Conservation (phyloP, 177 flowering plant genomes). For the Vitis hybrid region DNA sequence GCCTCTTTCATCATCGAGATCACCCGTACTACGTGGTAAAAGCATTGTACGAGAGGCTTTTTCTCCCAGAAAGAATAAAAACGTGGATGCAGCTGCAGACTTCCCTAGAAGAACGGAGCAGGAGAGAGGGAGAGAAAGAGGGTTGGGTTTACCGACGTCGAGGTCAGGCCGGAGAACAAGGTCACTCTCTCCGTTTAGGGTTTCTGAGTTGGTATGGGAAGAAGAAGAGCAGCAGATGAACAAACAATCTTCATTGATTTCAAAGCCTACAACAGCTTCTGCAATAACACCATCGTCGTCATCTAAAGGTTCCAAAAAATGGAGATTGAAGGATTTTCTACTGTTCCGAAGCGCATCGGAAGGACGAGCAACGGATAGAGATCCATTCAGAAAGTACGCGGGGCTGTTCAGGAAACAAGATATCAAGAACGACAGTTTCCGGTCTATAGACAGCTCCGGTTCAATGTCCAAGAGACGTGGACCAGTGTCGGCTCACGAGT, state of each 20-base stretch:
- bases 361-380: slow-evolving; percentile 59
- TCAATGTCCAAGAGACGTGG: slow-evolving; percentile 41
- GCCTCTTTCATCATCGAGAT: slow-evolving; percentile 24
- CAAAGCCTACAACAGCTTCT: slow-evolving; percentile 15
- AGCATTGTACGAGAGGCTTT: slow-evolving; percentile 33
- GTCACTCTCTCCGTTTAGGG: slow-evolving; percentile 59
- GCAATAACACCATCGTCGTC: slow-evolving; percentile 18
- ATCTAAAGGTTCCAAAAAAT: slow-evolving; percentile 32
- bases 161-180: slow-evolving; percentile 44
- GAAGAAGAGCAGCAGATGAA: slow-evolving; percentile 21
- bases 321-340: slow-evolving; percentile 63
- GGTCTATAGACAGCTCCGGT: slow-evolving; percentile 40
- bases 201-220: slow-evolving; percentile 33
- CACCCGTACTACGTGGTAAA: slow-evolving; percentile 29
- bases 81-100: slow-evolving; percentile 32
- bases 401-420: slow-evolving; percentile 32
- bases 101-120: slow-evolving; percentile 18
- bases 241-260: slow-evolving; percentile 7
- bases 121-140: slow-evolving; percentile 43
- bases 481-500: slow-evolving; percentile 73
- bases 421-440: slow-evolving; percentile 42
- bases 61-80: slow-evolving; percentile 39
- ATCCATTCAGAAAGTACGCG: slow-evolving; percentile 55
- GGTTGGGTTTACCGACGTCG: neutral
- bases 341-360: slow-evolving; percentile 78